Evolutionary conservation across 1,139 yeast species (phyloP).

Genomic region (Geotrichum aggregatum): DNA sequence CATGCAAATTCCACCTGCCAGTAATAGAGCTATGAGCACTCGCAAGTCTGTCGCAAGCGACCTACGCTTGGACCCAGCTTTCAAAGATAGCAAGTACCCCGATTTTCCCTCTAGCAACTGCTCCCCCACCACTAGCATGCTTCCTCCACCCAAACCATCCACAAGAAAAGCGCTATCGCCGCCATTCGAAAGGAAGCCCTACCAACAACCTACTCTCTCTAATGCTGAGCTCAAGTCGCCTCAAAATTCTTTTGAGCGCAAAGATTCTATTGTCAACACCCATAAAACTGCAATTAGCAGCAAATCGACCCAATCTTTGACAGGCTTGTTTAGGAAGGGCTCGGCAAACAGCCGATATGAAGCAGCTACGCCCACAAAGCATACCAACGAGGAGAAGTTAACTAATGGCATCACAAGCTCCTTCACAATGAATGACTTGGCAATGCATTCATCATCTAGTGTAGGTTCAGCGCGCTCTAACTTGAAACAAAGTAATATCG

Average conservation of each 20-base stretch:
- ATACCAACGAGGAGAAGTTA: neutral
- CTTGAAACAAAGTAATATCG: slow-evolving; percentile 1
- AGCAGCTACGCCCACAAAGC: neutral
- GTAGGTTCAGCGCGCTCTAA: neutral
- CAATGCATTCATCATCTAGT: neutral
- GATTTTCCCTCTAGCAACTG: neutral
- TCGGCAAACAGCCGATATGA: neutral
- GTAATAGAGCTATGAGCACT: neutral
- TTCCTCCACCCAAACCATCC: slow-evolving; percentile 1
- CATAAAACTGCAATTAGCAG: neutral
- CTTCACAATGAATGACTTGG: slow-evolving; percentile 8
- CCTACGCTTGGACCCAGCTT: neutral
- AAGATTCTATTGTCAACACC: neutral
- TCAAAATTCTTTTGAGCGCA: slow-evolving; percentile 1
- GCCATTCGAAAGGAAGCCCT: neutral
- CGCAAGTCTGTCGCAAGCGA: neutral
- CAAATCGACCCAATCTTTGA: neutral
- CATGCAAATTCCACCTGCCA: neutral
- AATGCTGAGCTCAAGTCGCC: neutral
- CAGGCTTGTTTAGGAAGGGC: neutral
- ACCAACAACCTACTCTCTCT: slow-evolving; percentile 1
- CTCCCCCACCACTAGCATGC: neutral
- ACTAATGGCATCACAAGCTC: slow-evolving; percentile 1
- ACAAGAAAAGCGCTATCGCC: slow-evolving; percentile 6
- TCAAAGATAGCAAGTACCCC: neutral